These are phyloP conservation scores for Lantana camara DNA, from an alignment of 257 asterid species.

Conservation along the genomic window DNA sequence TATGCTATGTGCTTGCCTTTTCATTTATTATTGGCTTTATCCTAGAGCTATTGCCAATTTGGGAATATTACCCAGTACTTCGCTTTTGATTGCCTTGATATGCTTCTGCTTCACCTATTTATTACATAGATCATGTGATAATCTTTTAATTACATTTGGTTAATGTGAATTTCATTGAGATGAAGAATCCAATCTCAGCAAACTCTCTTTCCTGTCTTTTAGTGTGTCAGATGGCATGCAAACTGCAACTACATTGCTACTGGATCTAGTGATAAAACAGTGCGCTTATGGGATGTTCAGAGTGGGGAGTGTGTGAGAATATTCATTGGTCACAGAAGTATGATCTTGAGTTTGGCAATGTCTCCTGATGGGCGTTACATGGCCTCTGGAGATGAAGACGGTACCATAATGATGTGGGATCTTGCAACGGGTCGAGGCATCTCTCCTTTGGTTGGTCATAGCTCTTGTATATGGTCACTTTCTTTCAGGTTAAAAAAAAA, in stretches of 20 bases:
- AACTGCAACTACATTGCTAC: constrained; percentile 97
- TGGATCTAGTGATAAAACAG: constrained; percentile 98
- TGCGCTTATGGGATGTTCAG: constrained; percentile 96
- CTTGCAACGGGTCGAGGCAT: constrained; percentile 92
- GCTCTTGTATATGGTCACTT: constrained; percentile 95
- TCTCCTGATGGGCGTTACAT: constrained; percentile 97
- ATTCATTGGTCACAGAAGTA: constrained; percentile 93
- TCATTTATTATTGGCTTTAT: no score
- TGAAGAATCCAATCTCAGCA: neutral
- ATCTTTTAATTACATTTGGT: neutral
- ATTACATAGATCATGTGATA: neutral
- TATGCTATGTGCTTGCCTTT: no score
- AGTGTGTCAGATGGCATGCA: constrained; percentile 97
- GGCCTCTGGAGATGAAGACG: constrained; percentile 99
- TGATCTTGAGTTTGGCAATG: constrained; percentile 86
- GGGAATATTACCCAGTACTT: neutral
- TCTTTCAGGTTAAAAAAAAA: constrained; percentile 73
- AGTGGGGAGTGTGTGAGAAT: constrained; percentile 96
- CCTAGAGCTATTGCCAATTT: no score
- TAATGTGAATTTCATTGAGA: constrained; percentile 7
- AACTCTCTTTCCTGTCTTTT: constrained; percentile 19
- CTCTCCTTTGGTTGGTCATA: constrained; percentile 89
- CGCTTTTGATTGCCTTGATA: neutral
- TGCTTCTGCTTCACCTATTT: neutral
- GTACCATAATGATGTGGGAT: constrained; percentile 99